These are phyloP conservation scores for Paratinospora sagittata DNA, from an alignment of 164 flowering plant genomes.

Conservation along the genomic window DNA sequence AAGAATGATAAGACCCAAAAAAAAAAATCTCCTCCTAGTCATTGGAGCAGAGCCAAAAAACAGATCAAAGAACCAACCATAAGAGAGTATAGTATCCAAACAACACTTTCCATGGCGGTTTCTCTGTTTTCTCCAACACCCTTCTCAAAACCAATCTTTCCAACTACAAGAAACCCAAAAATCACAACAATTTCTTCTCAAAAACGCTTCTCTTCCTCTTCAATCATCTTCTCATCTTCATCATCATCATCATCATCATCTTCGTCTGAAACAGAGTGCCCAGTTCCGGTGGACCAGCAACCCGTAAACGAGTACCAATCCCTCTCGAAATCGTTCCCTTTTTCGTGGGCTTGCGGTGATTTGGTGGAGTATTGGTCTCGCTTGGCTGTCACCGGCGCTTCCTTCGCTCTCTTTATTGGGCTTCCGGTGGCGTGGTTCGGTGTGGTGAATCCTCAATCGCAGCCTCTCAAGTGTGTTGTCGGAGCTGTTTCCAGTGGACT, in stretches of 20 bases:
- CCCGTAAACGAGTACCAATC: conserved; percentile 77
- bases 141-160: no score
- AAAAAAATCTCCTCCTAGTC: no score
- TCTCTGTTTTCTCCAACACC: no score
- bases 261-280: conserved; percentile 68
- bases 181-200: background rate
- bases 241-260: background rate
- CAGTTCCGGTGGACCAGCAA: conserved; percentile 85
- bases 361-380: conserved; percentile 42
- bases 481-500: conserved; percentile 67
- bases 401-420: conserved; percentile 61
- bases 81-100: no score
- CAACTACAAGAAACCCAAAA: no score
- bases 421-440: conserved; percentile 85
- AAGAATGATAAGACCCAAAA: no score
- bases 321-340: conserved; percentile 62
- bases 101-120: no score
- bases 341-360: conserved; percentile 76
- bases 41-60: no score
- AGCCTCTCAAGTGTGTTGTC: conserved; percentile 43
- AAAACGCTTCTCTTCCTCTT: background rate
- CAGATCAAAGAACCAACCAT: no score
- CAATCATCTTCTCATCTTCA: background rate
- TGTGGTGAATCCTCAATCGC: conserved; percentile 38
- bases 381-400: conserved; percentile 46